Evolutionary conservation across 2,329 filamentous ascomycete genomes (phyloP), one percentile per base, ranked within the genome.

Genomic region (Aspergillus neoniger): DNA sequence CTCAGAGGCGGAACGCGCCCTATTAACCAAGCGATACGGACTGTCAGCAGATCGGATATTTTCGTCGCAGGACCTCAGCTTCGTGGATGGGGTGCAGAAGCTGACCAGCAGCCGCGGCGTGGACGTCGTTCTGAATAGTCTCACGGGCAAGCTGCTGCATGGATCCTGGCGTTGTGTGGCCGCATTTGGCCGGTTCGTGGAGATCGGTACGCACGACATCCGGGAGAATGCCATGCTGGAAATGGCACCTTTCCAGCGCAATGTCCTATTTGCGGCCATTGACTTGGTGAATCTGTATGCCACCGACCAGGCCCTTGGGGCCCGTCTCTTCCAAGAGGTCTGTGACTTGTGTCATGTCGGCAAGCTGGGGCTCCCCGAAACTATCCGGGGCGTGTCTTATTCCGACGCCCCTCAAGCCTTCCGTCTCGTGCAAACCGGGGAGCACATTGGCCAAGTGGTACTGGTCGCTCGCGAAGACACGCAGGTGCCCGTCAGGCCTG

Each of bases 181-280:
- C 17, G 21, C 53, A 12, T 55, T 55, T 8, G 53, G 53, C 5
- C 53, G 53, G 23, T 55, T 55, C 15, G 38, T 55, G 6, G 41
- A 55, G 38, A 55, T 55, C n/a, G 53, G 53, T 5, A 55, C 44
- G 15, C n/a, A n/a, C 2, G 38, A 55, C 32, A 55, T 55, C 25
- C 28, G 25, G 12, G 14, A 17, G 23, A 55, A 55, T 47, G 30
- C 17, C 15, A 17, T 28, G n/a, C 5, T 55, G 6, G 53, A 44
- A 6, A 55, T 55, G 53, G 53, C 53, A 5, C 36, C 21, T 17
- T 57, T 50, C 47, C 25, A 50, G 21, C 25, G 44, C 44, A 50
- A 28, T 19, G 41, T 44, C 10, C 41, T 44, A 10, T 44, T 44
- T 17, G 41, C 41, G 17, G 17, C 41, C 9, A 19, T 44, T 10